These are phyloP conservation scores for Glebionis coronaria DNA, from an alignment of 129 eudicot genomes.

Conservation along the genomic window DNA sequence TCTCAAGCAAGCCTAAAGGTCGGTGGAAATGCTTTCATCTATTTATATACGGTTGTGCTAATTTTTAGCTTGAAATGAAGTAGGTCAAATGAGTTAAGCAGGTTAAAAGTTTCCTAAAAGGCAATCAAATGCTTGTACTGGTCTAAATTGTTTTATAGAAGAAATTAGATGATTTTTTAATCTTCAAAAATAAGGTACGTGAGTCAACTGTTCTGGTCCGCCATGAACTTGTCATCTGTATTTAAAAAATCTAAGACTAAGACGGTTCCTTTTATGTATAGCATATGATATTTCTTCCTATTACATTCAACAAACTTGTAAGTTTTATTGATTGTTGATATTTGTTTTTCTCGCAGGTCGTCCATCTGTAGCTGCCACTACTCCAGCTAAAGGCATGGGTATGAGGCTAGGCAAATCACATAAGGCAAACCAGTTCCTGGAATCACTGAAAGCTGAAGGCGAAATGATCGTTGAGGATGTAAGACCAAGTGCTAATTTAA, in stretches of 20 bases:
- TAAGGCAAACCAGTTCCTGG: constrained; percentile 71
- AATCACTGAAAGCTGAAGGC: constrained; percentile 87
- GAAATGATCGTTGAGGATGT: constrained; percentile 81
- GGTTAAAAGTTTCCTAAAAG: too few species aligned
- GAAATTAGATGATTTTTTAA: too few species aligned
- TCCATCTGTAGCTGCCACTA: constrained; percentile 73
- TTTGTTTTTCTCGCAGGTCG: constrained; percentile 45
- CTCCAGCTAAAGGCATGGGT: constrained; percentile 90
- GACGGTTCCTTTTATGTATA: not conserved
- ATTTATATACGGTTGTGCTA: not conserved
- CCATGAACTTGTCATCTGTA: not conserved
- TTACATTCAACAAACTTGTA: not conserved
- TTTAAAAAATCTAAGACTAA: constrained; percentile 1
- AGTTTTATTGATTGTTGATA: not conserved
- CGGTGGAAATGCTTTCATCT: not conserved
- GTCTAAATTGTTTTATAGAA: too few species aligned
- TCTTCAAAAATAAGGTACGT: too few species aligned
- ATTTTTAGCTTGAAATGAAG: not conserved
- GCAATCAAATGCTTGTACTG: too few species aligned
- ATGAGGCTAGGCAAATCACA: constrained; percentile 85
- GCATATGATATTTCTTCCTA: not conserved
- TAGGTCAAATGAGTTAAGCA: not conserved
- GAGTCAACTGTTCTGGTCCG: not conserved
- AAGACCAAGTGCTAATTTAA: constrained; percentile 45
- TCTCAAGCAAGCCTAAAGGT: constrained; percentile 84